Percentiles rank a stretch among this genome's conserved stretches.
Conservation (phyloP, 768 basidiomycete genomes). For the Auricularia sp. region DNA sequence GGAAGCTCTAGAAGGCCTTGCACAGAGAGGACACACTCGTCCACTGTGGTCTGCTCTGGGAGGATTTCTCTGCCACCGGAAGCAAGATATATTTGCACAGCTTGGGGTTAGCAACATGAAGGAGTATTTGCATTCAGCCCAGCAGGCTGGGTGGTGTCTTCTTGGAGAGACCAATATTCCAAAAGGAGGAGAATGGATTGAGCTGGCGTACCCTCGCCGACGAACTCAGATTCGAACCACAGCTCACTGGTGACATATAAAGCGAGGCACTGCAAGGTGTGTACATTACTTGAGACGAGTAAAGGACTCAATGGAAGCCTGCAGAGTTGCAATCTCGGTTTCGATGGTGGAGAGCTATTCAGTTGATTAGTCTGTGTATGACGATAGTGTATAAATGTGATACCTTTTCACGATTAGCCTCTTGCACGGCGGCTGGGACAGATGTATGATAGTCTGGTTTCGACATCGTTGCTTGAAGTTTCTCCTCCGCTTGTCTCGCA, state of each 20-base stretch:
- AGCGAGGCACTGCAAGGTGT: background rate
- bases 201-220: background rate
- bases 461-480: conserved; percentile 61
- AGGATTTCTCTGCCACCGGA: background rate
- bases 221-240: background rate
- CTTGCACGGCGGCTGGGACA: conserved; percentile 68
- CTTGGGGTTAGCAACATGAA: background rate
- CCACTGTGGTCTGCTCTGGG: background rate
- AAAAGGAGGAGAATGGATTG: background rate
- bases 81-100: background rate
- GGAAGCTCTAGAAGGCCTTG: background rate
- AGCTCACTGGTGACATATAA: background rate
- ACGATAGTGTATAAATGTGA: conserved; percentile 12
- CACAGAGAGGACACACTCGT: background rate
- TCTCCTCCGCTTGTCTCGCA: conserved; percentile 57
- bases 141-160: background rate
- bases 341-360: conserved; percentile 63
- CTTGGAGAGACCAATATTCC: background rate
- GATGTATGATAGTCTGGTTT: conserved; percentile 71
- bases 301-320: conserved; percentile 69
- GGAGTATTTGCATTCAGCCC: background rate
- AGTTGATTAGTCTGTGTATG: conserved; percentile 6
- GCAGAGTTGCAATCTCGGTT: conserved; percentile 67
- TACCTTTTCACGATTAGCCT: conserved; percentile 77
- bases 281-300: conserved; percentile 41